Evolutionary conservation across 495 filamentous ascomycete genomes (phyloP).

Genomic region (Hypoxylon trugodes): DNA sequence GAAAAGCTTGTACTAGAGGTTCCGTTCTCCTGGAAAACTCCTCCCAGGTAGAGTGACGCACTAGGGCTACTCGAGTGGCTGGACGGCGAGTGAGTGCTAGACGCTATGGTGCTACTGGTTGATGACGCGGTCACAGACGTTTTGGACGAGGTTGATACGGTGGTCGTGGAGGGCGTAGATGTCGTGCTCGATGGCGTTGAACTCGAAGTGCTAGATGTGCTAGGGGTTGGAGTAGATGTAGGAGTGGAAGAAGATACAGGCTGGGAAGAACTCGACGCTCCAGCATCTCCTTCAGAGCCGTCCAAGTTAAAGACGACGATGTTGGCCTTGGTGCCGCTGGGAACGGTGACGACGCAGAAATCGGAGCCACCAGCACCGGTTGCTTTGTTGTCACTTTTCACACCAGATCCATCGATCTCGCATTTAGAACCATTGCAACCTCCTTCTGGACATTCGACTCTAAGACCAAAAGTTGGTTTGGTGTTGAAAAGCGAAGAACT

Average conservation of each 20-base stretch:
- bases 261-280: slow-evolving; percentile 27
- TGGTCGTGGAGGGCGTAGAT: slow-evolving; percentile 7
- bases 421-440: slow-evolving; percentile 80
- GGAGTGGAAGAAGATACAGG: slow-evolving; percentile 22
- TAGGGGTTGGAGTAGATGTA: slow-evolving; percentile 31
- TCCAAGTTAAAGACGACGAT: slow-evolving; percentile 68
- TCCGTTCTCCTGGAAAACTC: slow-evolving; percentile 39
- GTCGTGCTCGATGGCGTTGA: slow-evolving; percentile 12
- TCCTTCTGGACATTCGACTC: slow-evolving; percentile 71
- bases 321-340: slow-evolving; percentile 70
- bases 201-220: slow-evolving; percentile 27
- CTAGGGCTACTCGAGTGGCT: slow-evolving; percentile 20
- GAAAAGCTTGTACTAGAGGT: slow-evolving; percentile 21
- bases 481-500: slow-evolving; percentile 63
- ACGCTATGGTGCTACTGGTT: slow-evolving; percentile 22
- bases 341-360: slow-evolving; percentile 83
- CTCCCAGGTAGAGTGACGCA: slow-evolving; percentile 18
- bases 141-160: slow-evolving; percentile 12
- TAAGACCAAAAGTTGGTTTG: slow-evolving; percentile 72
- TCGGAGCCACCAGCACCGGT: slow-evolving; percentile 73
- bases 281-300: slow-evolving; percentile 39
- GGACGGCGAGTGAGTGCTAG: slow-evolving; percentile 14
- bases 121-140: slow-evolving; percentile 23
- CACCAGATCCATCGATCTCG: slow-evolving; percentile 66
- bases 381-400: slow-evolving; percentile 66